Evolutionary conservation across 2,329 filamentous ascomycete genomes (phyloP), one percentile per base, ranked within the genome.

Genomic region (Talaromyces sp.): DNA sequence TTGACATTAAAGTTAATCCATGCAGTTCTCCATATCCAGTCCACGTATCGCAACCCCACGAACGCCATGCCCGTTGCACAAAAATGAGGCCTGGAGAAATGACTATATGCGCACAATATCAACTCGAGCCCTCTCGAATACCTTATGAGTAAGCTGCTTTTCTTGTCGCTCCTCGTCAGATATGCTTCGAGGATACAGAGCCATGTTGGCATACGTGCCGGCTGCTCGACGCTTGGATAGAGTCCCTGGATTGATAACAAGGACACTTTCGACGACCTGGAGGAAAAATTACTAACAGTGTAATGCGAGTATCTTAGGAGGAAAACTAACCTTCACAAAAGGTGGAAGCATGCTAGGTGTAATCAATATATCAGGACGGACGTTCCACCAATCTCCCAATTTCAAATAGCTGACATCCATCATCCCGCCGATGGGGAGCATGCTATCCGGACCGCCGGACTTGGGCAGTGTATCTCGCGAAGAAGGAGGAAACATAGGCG

Each of bases 241-340:
- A 59, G 87, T 89, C 5, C 95, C 94, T 0, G 95, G 94, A 75
- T 99, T 99, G 73, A 99, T 90, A 13, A 93, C 88, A 7, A 98
- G 79, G 0, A 97, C 93, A 70, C 90, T 92, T 73, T 97, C 92
- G 11, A 98, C 89, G 49, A 97, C 92, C 93, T 97, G 70, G 3
- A 1, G 6, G 11, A n/a, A 31, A 3, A 37, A 8, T 37, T 10
- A 37, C 35, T 31, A 31, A 31, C 27, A 31, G 7, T 31, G 56
- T 6, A 58, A n/a, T 27, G 15, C 19, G 27, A 6, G 27, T 31
- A 31, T 31, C 27, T 31, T 31, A 31, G 27, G 27, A 7, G 27
- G 5, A 31, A 31, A 31, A 66, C 84, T 70, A 82, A 95, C 93
- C 86, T 91, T 96, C 45, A 92, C 91, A 82, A 96, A 97, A 2